Percentiles rank a stretch among this genome's conserved stretches.
Conservation (phyloP, 768 basidiomycete genomes). For the Psilocybe cyanescens region DNA sequence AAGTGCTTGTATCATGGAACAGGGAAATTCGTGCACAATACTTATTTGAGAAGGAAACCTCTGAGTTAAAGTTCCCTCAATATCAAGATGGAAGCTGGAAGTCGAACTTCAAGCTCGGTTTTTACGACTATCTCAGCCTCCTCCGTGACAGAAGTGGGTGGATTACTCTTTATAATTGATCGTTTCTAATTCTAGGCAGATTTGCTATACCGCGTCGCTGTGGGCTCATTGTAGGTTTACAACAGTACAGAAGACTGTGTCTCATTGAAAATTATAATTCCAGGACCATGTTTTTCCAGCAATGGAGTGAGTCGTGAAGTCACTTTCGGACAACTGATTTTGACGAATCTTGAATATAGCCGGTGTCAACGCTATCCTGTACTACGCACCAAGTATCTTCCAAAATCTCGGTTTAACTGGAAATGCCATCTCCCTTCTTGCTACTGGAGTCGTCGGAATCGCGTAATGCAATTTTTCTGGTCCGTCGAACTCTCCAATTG, state of each 20-base stretch:
- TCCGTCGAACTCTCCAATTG: not conserved
- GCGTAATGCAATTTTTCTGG: constrained; percentile 47
- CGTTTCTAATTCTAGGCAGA: constrained; percentile 33
- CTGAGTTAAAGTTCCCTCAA: constrained; percentile 57
- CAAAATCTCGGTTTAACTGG: constrained; percentile 59
- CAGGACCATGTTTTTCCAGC: constrained; percentile 80
- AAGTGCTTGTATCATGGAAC: not conserved
- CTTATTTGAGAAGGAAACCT: constrained; percentile 72
- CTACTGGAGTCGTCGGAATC: constrained; percentile 77
- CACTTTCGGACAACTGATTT: not conserved
- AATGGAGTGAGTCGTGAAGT: constrained; percentile 57
- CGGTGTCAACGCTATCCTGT: constrained; percentile 76
- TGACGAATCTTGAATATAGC: constrained; percentile 23
- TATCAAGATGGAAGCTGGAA: constrained; percentile 62
- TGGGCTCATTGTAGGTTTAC: constrained; percentile 55
- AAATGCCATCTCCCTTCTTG: constrained; percentile 55
- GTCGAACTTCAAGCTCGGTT: constrained; percentile 65
- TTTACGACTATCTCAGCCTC: constrained; percentile 65
- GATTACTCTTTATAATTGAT: not conserved
- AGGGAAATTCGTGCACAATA: constrained; percentile 78
- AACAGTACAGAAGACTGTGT: not conserved
- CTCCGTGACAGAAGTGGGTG: constrained; percentile 49
- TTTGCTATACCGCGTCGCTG: constrained; percentile 63
- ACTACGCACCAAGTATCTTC: constrained; percentile 80
- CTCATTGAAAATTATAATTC: not conserved